phyloP scores from a whole-genome alignment of 2,329 filamentous ascomycete genomes.

The Hypoxylon sp. region DNA sequence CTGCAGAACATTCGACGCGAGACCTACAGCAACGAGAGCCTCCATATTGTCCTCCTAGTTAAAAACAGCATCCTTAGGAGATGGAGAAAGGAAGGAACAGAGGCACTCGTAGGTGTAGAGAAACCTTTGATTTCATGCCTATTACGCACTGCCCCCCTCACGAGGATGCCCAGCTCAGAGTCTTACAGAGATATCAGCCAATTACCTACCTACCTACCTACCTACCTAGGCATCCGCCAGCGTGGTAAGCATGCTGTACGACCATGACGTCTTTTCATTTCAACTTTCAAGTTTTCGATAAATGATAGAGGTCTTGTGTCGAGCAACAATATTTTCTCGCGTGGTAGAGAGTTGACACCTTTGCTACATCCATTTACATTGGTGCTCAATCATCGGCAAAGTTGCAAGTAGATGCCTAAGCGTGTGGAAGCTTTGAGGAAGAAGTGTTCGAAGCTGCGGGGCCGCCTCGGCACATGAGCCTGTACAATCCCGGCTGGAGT shows the following conservation, averaged over 20 bases:
- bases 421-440: conserved; percentile 34
- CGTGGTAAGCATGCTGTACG: not conserved
- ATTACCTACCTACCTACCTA: no score
- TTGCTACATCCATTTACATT: not conserved
- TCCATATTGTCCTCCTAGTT: conserved; percentile 30
- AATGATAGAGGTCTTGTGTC: no score
- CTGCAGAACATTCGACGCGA: conserved; percentile 42
- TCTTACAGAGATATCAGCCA: not conserved
- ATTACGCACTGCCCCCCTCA: conserved; percentile 14
- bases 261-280: no score
- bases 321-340: not conserved
- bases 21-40: conserved; percentile 37
- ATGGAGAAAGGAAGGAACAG: not conserved
- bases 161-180: not conserved
- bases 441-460: conserved; percentile 33
- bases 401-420: conserved; percentile 24
- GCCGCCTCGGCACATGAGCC: conserved; percentile 34
- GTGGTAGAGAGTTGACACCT: not conserved
- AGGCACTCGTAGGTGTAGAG: not conserved
- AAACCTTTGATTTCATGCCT: not conserved
- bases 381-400: conserved; percentile 3
- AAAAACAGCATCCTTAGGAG: not conserved
- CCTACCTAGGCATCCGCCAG: not conserved
- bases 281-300: no score
- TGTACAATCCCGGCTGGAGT: conserved; percentile 35